These are phyloP conservation scores for Monosporascus sp. DNA, from an alignment of 2,329 filamentous ascomycete species.

Conservation along the genomic window DNA sequence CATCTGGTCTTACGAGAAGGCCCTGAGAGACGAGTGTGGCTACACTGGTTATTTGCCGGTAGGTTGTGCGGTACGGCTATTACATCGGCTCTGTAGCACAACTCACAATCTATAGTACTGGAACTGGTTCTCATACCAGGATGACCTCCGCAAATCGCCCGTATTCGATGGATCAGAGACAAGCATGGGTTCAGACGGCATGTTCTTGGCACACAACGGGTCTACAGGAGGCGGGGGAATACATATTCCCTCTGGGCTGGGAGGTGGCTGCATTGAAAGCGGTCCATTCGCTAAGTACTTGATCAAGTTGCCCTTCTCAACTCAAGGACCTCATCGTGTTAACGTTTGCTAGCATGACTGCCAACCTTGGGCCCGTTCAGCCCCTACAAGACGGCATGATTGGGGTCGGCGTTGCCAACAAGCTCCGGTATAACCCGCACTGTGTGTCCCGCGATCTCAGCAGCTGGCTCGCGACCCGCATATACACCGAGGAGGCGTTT, in stretches of 20 bases:
- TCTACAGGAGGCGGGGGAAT: background rate
- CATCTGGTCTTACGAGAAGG: conserved; percentile 20
- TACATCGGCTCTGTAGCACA: background rate
- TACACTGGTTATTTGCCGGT: conserved; percentile 21
- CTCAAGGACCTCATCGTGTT: background rate
- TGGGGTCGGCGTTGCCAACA: no score
- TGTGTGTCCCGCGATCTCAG: no score
- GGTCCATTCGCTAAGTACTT: conserved; percentile 45
- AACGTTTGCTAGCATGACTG: conserved; percentile 24
- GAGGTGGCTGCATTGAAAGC: conserved; percentile 38
- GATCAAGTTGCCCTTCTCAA: background rate
- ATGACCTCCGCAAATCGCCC: conserved; percentile 34
- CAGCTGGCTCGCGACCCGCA: no score
- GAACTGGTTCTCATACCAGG: conserved; percentile 38
- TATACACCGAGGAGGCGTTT: no score
- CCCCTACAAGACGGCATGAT: no score
- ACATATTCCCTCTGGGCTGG: conserved; percentile 17
- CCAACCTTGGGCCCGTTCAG: conserved; percentile 26
- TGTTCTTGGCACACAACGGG: conserved; percentile 9
- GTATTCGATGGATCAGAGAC: conserved; percentile 42
- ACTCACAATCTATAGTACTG: conserved; percentile 26
- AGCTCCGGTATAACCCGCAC: no score
- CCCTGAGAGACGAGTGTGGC: conserved; percentile 22
- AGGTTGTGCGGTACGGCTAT: background rate
- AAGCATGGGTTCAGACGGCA: conserved; percentile 36